These are phyloP conservation scores for Meyerozyma carpophila DNA, from an alignment of 1,139 yeast species.

Conservation along the genomic window DNA sequence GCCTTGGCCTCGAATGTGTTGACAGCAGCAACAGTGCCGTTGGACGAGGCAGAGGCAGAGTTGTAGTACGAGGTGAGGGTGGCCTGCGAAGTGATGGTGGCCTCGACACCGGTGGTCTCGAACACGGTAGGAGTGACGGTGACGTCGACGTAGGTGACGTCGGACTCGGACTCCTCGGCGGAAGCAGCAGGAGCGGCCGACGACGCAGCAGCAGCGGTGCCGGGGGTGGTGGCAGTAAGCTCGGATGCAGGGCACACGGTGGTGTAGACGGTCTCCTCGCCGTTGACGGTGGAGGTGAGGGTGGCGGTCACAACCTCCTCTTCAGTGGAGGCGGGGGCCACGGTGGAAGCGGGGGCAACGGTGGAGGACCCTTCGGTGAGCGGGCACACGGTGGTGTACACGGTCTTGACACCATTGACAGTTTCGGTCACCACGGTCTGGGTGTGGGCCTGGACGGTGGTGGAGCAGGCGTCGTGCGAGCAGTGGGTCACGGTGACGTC, in stretches of 20 bases:
- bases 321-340: slow-evolving; percentile 3
- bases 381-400: slow-evolving; percentile 14
- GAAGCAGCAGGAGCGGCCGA: slow-evolving; percentile 4
- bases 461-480: slow-evolving; percentile 28
- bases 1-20: slow-evolving; percentile 25
- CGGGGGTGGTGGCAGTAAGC: slow-evolving; percentile 7
- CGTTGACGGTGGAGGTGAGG: slow-evolving; percentile 12
- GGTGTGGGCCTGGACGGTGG: slow-evolving; percentile 10
- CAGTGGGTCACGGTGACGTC: slow-evolving; percentile 41
- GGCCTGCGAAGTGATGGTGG: slow-evolving; percentile 29
- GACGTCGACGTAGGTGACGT: slow-evolving; percentile 15
- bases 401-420: slow-evolving; percentile 12
- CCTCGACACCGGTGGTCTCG: slow-evolving; percentile 31
- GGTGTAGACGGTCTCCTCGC: slow-evolving; percentile 14
- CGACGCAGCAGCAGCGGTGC: slow-evolving; percentile 9
- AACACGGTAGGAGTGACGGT: slow-evolving; percentile 31
- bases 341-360: slow-evolving; percentile 7
- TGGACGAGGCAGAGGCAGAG: slow-evolving; percentile 11
- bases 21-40: slow-evolving; percentile 12
- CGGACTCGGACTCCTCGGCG: slow-evolving; percentile 10
- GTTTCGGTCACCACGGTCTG: slow-evolving; percentile 12
- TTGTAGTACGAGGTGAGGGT: slow-evolving; percentile 23
- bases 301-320: slow-evolving; percentile 2
- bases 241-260: slow-evolving; percentile 17
- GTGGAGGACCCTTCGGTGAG: slow-evolving; percentile 8